Conservation (phyloP, 139 green algal genomes). For the Volvox reticuliferus region DNA sequence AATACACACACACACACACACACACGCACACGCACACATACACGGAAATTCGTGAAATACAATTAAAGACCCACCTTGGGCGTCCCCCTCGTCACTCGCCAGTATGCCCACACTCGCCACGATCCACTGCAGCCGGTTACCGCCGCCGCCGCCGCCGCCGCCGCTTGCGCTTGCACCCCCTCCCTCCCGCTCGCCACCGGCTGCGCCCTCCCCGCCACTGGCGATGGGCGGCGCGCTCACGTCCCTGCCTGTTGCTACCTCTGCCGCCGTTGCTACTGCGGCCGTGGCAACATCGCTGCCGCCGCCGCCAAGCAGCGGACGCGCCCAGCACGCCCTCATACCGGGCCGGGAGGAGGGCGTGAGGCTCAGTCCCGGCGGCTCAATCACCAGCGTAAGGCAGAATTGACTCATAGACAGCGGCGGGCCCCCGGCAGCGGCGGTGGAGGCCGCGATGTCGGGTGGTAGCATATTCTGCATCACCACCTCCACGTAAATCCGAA, state of each 20-base stretch:
- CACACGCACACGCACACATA: no score
- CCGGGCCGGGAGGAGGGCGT: constrained; percentile 35
- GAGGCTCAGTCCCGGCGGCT: constrained; percentile 59
- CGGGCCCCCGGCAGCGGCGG: neutral
- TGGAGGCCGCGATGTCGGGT: neutral
- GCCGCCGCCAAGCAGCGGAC: constrained; percentile 19
- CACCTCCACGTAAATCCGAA: constrained; percentile 80
- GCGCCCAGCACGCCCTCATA: constrained; percentile 62
- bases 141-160: neutral
- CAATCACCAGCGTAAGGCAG: constrained; percentile 75
- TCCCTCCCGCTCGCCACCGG: neutral
- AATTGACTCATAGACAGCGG: constrained; percentile 65
- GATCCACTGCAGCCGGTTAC: constrained; percentile 66
- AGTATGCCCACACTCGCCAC: constrained; percentile 45
- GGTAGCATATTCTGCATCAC: constrained; percentile 59
- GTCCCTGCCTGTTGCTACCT: neutral
- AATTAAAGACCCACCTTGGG: neutral
- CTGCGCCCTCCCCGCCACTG: neutral
- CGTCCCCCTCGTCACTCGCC: neutral
- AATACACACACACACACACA: no score
- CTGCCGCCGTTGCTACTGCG: neutral
- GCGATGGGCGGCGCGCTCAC: neutral
- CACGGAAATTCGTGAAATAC: no score
- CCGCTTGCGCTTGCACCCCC: no score
- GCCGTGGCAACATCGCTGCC: neutral